Evolutionary conservation across 495 filamentous ascomycete genomes (phyloP).

Genomic region (Lindgomyces ingoldianus): DNA sequence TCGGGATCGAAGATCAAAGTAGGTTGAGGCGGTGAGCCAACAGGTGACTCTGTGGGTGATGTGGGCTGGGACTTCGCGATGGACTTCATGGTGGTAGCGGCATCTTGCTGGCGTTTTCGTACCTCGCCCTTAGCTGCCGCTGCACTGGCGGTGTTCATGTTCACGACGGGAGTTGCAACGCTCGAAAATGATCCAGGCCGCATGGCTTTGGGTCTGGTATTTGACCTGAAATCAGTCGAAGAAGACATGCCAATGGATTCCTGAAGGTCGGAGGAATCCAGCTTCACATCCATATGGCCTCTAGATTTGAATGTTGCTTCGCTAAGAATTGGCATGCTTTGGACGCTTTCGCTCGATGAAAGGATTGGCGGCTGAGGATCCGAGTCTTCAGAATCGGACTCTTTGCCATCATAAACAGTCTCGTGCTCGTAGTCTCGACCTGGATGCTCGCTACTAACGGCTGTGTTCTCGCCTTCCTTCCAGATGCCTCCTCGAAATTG

Average conservation of each 20-base stretch:
- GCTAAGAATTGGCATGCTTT: no score
- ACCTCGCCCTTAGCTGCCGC: constrained; percentile 53
- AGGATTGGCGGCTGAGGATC: no score
- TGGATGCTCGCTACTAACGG: constrained; percentile 1
- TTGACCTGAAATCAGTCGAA: constrained; percentile 3
- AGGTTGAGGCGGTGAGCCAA: constrained; percentile 41
- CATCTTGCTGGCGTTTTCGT: constrained; percentile 55
- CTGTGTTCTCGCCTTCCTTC: constrained; percentile 51
- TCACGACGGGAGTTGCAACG: constrained; percentile 63
- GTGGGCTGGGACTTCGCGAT: constrained; percentile 62
- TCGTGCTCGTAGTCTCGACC: constrained; percentile 48
- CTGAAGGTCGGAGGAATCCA: no score
- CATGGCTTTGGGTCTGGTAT: constrained; percentile 54
- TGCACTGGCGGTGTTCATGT: constrained; percentile 61
- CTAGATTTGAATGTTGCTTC: no score
- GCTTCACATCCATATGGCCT: no score
- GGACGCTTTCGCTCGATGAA: no score
- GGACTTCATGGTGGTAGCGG: constrained; percentile 63
- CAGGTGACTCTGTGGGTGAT: constrained; percentile 57
- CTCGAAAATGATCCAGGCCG: constrained; percentile 66
- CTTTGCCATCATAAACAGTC: constrained; percentile 49
- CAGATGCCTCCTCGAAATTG: constrained; percentile 88
- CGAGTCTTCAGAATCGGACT: not conserved
- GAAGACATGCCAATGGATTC: constrained; percentile 4
- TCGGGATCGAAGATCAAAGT: not conserved